A percentile compares a stretch with the other conserved stretches of the same genome.
phyloP scores from a whole-genome alignment of 306 rosid genomes.

The Cucurbita moschata region DNA sequence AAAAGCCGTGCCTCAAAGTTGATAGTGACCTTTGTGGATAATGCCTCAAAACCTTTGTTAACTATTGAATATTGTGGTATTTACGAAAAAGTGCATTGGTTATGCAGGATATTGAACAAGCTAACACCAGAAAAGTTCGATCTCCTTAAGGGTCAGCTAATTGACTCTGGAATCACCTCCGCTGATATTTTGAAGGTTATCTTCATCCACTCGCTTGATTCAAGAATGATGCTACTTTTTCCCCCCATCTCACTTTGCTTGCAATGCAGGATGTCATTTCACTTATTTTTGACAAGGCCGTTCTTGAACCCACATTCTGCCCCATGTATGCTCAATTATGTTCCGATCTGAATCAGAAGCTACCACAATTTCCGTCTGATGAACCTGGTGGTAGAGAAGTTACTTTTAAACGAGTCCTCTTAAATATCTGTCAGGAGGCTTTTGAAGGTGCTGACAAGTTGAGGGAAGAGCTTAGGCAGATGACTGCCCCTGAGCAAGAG shows the following conservation, averaged over 20 bases:
- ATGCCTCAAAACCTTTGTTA: background rate
- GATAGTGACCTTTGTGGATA: background rate
- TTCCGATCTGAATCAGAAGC: constrained; percentile 69
- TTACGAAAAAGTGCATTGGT: background rate
- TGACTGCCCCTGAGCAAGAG: constrained; percentile 89
- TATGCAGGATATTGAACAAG: constrained; percentile 84
- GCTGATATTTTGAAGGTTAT: constrained; percentile 84
- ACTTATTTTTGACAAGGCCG: constrained; percentile 91
- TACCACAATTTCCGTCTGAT: constrained; percentile 79
- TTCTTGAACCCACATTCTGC: constrained; percentile 96
- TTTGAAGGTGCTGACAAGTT: constrained; percentile 84
- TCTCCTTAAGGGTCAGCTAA: constrained; percentile 87
- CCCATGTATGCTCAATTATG: constrained; percentile 94
- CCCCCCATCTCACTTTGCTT: constrained; percentile 1
- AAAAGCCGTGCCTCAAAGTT: background rate
- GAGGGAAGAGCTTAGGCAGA: constrained; percentile 67
- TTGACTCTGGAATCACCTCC: constrained; percentile 82
- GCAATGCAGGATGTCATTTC: constrained; percentile 72
- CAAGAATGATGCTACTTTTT: background rate
- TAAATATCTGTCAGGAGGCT: constrained; percentile 91
- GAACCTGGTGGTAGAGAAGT: constrained; percentile 81
- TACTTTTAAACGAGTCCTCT: constrained; percentile 74
- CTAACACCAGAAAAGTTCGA: constrained; percentile 98
- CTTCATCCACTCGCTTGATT: background rate
- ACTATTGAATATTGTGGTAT: background rate